Evolutionary conservation across 1,139 yeast genomes (phyloP).

Genomic region (Blastobotrys indianensis): DNA sequence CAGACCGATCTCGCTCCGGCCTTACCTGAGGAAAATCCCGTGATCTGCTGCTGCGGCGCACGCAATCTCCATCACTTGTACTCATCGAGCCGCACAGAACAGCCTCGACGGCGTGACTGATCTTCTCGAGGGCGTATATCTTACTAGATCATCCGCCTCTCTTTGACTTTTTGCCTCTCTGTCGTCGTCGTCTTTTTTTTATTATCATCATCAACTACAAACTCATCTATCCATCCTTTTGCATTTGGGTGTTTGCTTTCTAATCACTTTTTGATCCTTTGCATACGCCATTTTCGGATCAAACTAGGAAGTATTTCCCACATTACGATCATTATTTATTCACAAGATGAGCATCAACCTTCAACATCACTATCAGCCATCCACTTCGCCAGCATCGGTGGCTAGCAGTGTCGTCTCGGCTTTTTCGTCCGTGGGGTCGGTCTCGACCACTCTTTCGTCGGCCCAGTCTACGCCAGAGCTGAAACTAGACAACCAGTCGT

Average conservation of each 20-base stretch:
- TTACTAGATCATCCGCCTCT: neutral
- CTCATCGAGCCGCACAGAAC: conserved; percentile 9
- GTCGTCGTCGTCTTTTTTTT: conserved; percentile 3
- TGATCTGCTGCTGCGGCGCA: no score
- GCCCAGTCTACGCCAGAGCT: conserved; percentile 3
- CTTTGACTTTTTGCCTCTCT: neutral
- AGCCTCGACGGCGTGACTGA: neutral
- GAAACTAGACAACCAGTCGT: neutral
- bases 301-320: neutral
- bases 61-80: conserved; percentile 8
- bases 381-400: neutral
- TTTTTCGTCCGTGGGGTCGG: neutral
- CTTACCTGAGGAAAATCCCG: no score
- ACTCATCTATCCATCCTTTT: neutral
- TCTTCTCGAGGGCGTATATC: neutral
- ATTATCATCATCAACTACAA: neutral
- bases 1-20: no score
- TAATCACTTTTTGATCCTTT: neutral
- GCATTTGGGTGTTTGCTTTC: neutral
- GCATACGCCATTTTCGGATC: neutral
- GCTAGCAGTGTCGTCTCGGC: neutral
- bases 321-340: neutral
- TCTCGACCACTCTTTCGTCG: neutral
- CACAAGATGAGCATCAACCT: neutral
- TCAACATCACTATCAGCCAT: neutral